phyloP scores from a whole-genome alignment of 2,329 filamentous ascomycete species.

The Stagonosporopsis cucurbitacearum region DNA sequence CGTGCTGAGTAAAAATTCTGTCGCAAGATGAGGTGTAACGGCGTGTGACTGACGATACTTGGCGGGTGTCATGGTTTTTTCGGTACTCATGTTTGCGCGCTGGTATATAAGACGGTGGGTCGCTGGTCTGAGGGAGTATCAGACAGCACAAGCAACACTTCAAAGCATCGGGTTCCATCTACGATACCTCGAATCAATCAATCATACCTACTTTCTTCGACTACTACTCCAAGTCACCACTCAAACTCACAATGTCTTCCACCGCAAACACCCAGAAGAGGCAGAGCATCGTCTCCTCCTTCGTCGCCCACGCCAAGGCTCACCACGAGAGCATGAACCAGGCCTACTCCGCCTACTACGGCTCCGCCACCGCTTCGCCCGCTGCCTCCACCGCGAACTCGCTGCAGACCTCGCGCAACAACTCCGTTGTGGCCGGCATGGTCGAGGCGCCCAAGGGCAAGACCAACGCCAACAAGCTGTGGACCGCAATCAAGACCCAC shows the following conservation, averaged over 20 bases:
- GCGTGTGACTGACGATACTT: constrained; percentile 22
- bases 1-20: constrained; percentile 20
- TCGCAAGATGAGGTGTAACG: constrained; percentile 16
- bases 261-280: constrained; percentile 28
- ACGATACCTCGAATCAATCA: constrained; percentile 3
- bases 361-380: constrained; percentile 4
- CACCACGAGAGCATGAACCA: constrained; percentile 42
- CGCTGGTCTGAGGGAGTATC: constrained; percentile 7
- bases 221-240: constrained; percentile 4
- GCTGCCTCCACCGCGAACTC: constrained; percentile 16
- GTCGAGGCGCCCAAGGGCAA: constrained; percentile 18
- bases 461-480: constrained; percentile 34
- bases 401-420: constrained; percentile 26
- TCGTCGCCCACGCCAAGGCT: constrained; percentile 37
- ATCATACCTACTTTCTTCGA: constrained; percentile 5
- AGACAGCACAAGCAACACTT: constrained; percentile 15
- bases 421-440: constrained; percentile 23
- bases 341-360: constrained; percentile 36
- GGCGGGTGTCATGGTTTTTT: constrained; percentile 10
- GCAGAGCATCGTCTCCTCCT: constrained; percentile 31
- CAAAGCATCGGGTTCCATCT: constrained; percentile 12
- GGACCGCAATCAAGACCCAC: constrained; percentile 41
- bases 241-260: constrained; percentile 17
- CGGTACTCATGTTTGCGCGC: background rate
- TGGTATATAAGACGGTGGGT: constrained; percentile 19